Conservation (phyloP, 306 rosid genomes). For the Dalbergia cochinchinensis region DNA sequence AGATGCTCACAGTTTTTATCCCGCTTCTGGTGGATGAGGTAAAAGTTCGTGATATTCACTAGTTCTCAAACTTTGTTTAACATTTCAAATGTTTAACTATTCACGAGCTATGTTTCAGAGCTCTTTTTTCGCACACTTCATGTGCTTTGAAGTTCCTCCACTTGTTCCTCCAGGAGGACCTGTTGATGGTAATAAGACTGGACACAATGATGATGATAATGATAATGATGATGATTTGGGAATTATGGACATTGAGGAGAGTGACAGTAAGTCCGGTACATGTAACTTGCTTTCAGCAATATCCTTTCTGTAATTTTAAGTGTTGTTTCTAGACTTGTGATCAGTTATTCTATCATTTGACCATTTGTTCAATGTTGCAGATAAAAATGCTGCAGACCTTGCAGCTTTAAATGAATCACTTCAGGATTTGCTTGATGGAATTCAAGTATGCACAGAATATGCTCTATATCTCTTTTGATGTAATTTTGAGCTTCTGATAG, state of each 20-base stretch:
- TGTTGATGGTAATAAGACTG: conserved; percentile 61
- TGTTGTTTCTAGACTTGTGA: conserved; percentile 22
- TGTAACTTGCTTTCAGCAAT: conserved; percentile 18
- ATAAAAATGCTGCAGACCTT: conserved; percentile 69
- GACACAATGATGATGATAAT: conserved; percentile 45
- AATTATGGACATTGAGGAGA: conserved; percentile 83
- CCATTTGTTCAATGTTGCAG: conserved; percentile 52
- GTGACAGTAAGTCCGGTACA: conserved; percentile 64
- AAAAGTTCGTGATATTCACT: conserved; percentile 39
- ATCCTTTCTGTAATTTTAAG: conserved; percentile 3
- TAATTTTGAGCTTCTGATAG: conserved; percentile 29
- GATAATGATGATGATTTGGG: conserved; percentile 85
- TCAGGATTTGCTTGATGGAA: conserved; percentile 94
- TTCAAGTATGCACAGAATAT: conserved; percentile 67
- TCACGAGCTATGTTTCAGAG: conserved; percentile 70
- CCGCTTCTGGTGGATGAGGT: conserved; percentile 99
- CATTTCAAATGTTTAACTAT: conserved; percentile 33
- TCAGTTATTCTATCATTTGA: conserved; percentile 42
- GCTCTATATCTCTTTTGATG: conserved; percentile 19
- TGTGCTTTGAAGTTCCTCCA: conserved; percentile 93
- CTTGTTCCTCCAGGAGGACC: conserved; percentile 71
- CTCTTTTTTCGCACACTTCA: conserved; percentile 84
- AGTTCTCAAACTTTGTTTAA: background rate
- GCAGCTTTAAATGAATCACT: conserved; percentile 85
- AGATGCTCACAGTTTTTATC: conserved; percentile 88